Base-by-base conservation (phyloP, 2,329 filamentous ascomycete genomes). In the Graphilbum fragrans region DNA sequence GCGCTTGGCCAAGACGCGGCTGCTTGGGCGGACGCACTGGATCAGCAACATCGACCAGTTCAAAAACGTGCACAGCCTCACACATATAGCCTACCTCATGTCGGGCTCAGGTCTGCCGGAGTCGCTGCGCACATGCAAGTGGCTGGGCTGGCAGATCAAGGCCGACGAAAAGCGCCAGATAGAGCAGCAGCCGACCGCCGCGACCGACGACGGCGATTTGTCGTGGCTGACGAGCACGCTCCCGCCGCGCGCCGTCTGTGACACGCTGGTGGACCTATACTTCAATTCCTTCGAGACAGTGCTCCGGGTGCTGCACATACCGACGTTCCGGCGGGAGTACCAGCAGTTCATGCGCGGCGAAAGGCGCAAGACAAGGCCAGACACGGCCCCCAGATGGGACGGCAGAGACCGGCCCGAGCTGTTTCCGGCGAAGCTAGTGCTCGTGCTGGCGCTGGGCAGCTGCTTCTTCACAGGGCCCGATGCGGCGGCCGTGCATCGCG, bases 261-360 rank as follows among this genome's bases (percentile, higher is more conserved):
- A 77, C 45, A 55, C 64, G 38, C 61, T 77, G 1, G 56, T 76
- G 14, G 60, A 69, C 16, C 55, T 61, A 16, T 77, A 77, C 55
- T 56, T 80, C 19, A 59, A 69, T 37, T 66, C 66, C 1, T 65
- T 72, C 35, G 73, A 78, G 49, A 65, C 66, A 1, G 64, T 67
- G 16, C 61, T 69, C 42, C 66, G 74, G 2, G 61, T 78, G 19
- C 46, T 79, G 21, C 67, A 78, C 51, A 50, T 71, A 2, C 72
- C 72, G 0, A 68, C 65, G 0, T 77, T 78, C 45, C 55, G 61
- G 23, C 58, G 58, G 5, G 67, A 74, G 32, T 77, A 75, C 49
- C 58, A 62, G 20, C 47, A 53, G 11, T 69, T 63, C 50, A 69
- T 66, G 66, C n/a, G n/a, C n/a, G n/a, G n/a, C n/a, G n/a, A n/a